Percentiles rank a stretch among this genome's conserved stretches.
Conservation (phyloP, 352 stramenopile genomes). For the Thalassiosira hispida region DNA sequence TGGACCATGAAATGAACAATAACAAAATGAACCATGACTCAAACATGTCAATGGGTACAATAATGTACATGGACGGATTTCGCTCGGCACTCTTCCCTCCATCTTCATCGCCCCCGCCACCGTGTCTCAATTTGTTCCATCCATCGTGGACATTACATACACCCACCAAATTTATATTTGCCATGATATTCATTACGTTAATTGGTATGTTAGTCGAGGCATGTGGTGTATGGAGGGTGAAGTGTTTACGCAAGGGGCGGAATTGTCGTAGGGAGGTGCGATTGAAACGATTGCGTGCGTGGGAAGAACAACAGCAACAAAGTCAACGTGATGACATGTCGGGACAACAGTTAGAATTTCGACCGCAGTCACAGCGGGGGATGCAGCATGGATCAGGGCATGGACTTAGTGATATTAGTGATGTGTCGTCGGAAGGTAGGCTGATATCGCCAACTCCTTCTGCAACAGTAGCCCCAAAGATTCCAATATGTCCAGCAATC, state of each 20-base stretch:
- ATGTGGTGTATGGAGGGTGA: slow-evolving; percentile 40
- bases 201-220: slow-evolving; percentile 53
- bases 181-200: slow-evolving; percentile 36
- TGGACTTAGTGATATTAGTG: slow-evolving; percentile 9
- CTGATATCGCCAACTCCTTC: neutral
- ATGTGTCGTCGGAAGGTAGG: neutral
- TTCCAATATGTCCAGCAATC: slow-evolving; percentile 11
- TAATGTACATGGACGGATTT: slow-evolving; percentile 61
- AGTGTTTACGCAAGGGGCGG: slow-evolving; percentile 28
- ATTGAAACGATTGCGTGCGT: slow-evolving; percentile 6
- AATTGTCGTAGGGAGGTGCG: slow-evolving; percentile 14
- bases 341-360: slow-evolving; percentile 5
- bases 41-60: slow-evolving; percentile 22
- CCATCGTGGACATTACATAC: slow-evolving; percentile 43
- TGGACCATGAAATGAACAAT: slow-evolving; percentile 18
- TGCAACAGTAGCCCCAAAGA: neutral
- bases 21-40: slow-evolving; percentile 21
- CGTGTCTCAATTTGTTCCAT: slow-evolving; percentile 47
- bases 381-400: slow-evolving; percentile 2
- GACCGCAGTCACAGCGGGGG: neutral
- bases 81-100: slow-evolving; percentile 46
- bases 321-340: neutral
- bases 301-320: slow-evolving; percentile 7
- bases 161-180: slow-evolving; percentile 34
- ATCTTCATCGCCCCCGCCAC: slow-evolving; percentile 16